Evolutionary conservation across 2,329 filamentous ascomycete genomes (phyloP).

Genomic region (Aspergillus awamori): DNA sequence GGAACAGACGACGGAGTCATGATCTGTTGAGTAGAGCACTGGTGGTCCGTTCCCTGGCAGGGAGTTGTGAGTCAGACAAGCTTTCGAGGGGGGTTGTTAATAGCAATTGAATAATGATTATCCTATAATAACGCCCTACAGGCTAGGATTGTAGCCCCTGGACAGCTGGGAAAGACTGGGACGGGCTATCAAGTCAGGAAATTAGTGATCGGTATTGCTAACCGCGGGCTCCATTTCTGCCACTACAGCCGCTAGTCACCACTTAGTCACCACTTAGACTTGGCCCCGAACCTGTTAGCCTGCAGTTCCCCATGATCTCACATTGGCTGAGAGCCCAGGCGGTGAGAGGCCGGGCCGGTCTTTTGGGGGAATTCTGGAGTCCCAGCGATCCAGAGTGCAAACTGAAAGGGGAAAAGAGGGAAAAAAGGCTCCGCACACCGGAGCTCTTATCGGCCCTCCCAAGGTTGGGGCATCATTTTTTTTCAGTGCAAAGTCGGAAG

Average conservation of each 20-base stretch:
- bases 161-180: neutral
- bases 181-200: neutral
- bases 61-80: neutral
- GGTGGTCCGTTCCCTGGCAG: neutral
- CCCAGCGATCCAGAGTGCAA: conserved; percentile 4
- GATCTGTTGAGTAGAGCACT: neutral
- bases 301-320: neutral
- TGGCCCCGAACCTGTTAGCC: neutral
- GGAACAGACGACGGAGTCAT: neutral
- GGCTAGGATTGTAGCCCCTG: neutral
- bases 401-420: conserved; percentile 9
- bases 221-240: conserved; percentile 6
- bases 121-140: neutral
- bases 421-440: conserved; percentile 31
- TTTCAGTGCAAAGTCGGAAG: conserved; percentile 9
- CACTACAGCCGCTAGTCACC: conserved; percentile 3
- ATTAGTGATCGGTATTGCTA: conserved; percentile 14
- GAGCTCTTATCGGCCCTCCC: conserved; percentile 32
- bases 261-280: conserved; percentile 8
- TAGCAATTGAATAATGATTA: conserved; percentile 12
- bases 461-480: conserved; percentile 16
- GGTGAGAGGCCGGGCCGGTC: conserved; percentile 14
- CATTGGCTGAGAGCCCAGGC: conserved; percentile 5
- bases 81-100: neutral
- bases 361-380: conserved; percentile 2